Evolutionary conservation across 1,284 basidiomycete genomes (phyloP), one percentile per base, ranked within the genome.

Genomic region (Leccinum fallax): DNA sequence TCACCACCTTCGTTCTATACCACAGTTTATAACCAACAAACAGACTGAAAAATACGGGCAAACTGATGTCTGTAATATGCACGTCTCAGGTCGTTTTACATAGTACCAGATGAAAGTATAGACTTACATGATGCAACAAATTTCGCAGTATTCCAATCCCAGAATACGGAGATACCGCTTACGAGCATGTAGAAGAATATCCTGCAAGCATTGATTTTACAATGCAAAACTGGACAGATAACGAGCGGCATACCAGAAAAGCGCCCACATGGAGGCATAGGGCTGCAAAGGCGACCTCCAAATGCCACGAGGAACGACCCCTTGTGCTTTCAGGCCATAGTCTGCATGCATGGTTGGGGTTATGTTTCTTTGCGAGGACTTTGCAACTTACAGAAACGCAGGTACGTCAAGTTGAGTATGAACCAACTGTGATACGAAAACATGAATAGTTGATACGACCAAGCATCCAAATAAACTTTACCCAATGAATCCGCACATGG

Each of bases 281-380:
- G 73, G 72, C 38, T 74, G 73, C 49, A 74, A 55, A n/a, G 63
- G 52, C 4, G 72, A 70, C 36, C 72, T 66, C 21, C 74, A 73
- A 46, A 69, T 55, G 1, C 68, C 68, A 16, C 36, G 57, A 56
- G 62, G 83, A 66, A 83, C 78, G 65, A 86, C 75, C 26, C 84
- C 85, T 68, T 90, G 88, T 38, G 67, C 75, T 70, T 80, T 82
- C 70, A 85, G 74, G 26, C 87, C 89, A 65, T 83, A 80, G 76
- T 86, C 63, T 76, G 32, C 9, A 32, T 16, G n/a, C 13, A 10
- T 4, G n/a, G 70, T 74, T 76, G 54, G 55, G 6, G 54, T 2
- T 32, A 70, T 74, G 38, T 4, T 57, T 59, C 16, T 19, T 51
- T n/a, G 52, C 34, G 9, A 28, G 5, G 11, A 40, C 8, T 55